These are phyloP conservation scores for Nicotiana tabacum DNA, from an alignment of 257 asterid species.

Conservation along the genomic window DNA sequence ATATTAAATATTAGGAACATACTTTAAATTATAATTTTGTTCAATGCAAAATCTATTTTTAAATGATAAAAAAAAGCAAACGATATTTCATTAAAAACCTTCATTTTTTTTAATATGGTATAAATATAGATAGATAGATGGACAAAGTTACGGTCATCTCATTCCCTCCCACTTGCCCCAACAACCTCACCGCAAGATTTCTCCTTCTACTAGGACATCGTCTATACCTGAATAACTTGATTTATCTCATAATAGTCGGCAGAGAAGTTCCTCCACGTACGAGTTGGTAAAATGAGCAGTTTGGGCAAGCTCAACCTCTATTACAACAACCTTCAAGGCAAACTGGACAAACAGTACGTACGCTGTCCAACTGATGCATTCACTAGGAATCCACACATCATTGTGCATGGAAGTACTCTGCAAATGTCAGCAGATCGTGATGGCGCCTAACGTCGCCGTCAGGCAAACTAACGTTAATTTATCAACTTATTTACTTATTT, in stretches of 20 bases:
- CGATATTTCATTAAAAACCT: too few species aligned
- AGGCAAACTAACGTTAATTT: too few species aligned
- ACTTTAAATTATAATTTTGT: too few species aligned
- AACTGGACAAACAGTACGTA: conserved; percentile 46
- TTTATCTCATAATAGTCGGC: conserved; percentile 61
- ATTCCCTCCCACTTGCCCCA: conserved; percentile 6
- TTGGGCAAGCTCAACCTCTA: conserved; percentile 69
- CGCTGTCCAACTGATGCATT: conserved; percentile 76
- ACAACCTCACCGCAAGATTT: conserved; percentile 56
- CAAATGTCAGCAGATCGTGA: too few species aligned
- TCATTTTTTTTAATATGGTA: too few species aligned
- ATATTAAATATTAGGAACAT: too few species aligned
- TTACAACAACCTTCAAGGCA: conserved; percentile 63
- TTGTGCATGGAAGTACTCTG: conserved; percentile 61
- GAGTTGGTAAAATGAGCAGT: conserved; percentile 70
- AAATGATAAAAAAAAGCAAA: too few species aligned
- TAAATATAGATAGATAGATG: too few species aligned
- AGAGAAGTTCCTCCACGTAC: conserved; percentile 58
- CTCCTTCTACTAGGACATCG: conserved; percentile 47
- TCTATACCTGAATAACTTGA: conserved; percentile 74
- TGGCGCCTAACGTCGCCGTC: too few species aligned
- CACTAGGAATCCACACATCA: conserved; percentile 45
- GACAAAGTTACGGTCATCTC: too few species aligned
- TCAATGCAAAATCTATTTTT: too few species aligned
- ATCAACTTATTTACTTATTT: too few species aligned